Evolutionary conservation across 2,329 filamentous ascomycete genomes (phyloP).

Genomic region (Stagonosporopsis vannaccii): DNA sequence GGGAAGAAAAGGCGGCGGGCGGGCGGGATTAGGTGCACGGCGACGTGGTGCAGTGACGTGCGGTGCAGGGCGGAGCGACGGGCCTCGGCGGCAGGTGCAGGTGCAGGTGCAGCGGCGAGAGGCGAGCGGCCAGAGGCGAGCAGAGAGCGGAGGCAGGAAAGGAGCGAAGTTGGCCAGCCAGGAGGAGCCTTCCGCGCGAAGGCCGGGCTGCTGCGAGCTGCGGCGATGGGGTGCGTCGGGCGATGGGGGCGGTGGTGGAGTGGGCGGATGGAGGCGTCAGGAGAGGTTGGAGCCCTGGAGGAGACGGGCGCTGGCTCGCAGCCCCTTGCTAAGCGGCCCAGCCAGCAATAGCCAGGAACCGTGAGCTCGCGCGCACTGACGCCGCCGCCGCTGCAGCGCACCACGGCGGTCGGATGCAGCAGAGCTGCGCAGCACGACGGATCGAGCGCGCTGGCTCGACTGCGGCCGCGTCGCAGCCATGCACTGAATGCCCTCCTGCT

Average conservation of each 20-base stretch:
- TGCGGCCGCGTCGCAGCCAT: background rate
- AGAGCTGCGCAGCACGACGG: no score
- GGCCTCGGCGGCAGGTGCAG: conserved; percentile 33
- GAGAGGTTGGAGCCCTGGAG: conserved; percentile 27
- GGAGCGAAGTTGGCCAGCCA: conserved; percentile 46
- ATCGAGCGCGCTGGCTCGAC: no score
- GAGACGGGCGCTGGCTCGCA: conserved; percentile 20
- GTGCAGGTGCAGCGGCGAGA: conserved; percentile 22
- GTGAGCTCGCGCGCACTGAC: background rate
- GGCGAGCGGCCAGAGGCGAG: conserved; percentile 5
- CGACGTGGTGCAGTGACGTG: conserved; percentile 24
- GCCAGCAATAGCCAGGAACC: background rate
- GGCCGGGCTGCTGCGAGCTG: conserved; percentile 41
- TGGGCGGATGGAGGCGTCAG: conserved; percentile 23
- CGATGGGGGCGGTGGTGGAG: conserved; percentile 31
- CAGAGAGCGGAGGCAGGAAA: conserved; percentile 37
- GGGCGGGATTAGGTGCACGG: conserved; percentile 35
- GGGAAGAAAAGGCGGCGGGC: conserved; percentile 25
- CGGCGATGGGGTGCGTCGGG: conserved; percentile 36
- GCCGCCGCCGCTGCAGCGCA: background rate
- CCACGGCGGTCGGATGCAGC: background rate
- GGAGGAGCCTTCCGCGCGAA: conserved; percentile 34
- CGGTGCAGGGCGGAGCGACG: conserved; percentile 41
- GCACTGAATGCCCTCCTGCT: background rate
- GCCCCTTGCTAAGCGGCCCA: conserved; percentile 17